Evolutionary conservation across 139 green algal genomes (phyloP).

Genomic region (Yamagishiella unicocca): DNA sequence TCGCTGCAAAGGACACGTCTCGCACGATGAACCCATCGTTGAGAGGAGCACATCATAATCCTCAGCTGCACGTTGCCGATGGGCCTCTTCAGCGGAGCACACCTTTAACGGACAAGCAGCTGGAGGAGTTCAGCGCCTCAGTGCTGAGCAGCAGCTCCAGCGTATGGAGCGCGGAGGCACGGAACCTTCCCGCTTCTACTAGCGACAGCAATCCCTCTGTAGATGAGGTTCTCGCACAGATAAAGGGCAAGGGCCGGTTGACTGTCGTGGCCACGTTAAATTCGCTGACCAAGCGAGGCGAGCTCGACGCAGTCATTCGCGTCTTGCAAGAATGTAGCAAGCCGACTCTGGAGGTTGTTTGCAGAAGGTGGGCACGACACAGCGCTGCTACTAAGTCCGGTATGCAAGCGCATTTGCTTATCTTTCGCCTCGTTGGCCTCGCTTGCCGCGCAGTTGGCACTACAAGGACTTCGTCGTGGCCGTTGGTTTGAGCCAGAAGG

Average conservation of each 20-base stretch:
- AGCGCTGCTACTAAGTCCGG: too few relatives aligned
- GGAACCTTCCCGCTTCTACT: conserved; percentile 6
- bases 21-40: background rate
- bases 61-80: background rate
- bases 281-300: background rate
- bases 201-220: background rate
- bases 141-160: conserved; percentile 15
- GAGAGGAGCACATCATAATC: background rate
- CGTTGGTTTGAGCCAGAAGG: background rate
- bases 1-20: conserved; percentile 16
- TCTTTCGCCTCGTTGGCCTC: background rate
- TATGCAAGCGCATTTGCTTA: too few relatives aligned
- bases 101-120: background rate
- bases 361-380: background rate
- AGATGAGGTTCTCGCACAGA: background rate
- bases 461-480: conserved; percentile 10
- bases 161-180: conserved; percentile 16
- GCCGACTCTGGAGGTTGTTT: background rate
- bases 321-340: conserved; percentile 19
- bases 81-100: conserved; percentile 8
- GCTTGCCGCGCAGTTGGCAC: background rate
- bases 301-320: conserved; percentile 6
- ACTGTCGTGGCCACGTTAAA: background rate
- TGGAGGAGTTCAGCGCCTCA: background rate
- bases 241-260: background rate